Evolutionary conservation across 768 basidiomycete genomes (phyloP), one percentile per base, ranked within the genome.

Genomic region (Pilatotrama ljubarskyi): DNA sequence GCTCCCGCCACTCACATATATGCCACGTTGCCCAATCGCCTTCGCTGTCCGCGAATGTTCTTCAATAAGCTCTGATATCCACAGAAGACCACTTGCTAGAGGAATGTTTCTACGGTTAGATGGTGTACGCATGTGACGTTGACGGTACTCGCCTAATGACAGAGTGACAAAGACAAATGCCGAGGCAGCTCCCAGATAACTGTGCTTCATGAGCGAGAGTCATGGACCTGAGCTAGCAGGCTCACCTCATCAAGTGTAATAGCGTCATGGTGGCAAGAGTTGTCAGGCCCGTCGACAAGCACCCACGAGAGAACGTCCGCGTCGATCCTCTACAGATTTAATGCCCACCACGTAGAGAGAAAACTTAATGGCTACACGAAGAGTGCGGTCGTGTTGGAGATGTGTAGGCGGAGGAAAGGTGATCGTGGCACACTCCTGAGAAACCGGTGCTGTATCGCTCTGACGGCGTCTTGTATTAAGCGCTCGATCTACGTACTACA

Each of bases 61-160:
- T 73, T 98, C 96, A 62, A 98, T 98, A 32, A 98, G 73, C 72
- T 98, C 96, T 1, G 95, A 95, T 32, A 96, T 77, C 80, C 96
- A 98, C 55, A 98, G 76, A 44, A 98, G 78, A 7, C 95, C 96
- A 74, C 92, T 95, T 49, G 96, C 96, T 96, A 71, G 13, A 60
- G 47, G 29, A 2, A 62, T 63, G 2, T 6, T n/a, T 10, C 3
- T 22, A 14, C 10, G 32, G 20, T 54, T 0, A 54, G 41, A 20
- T 20, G 11, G 29, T 35, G n/a, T n/a, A 41, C 14, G 9, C 32
- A 1, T 5, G 3, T 3, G 26, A 37, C 36, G 37, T n/a, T n/a
- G 5, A 35, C 36, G 11, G 11, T 10, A 76, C 84, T 49, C 53
- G 94, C 95, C 95, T 51, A 98, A 79, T 10, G 93, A 94, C 41